Evolutionary conservation across 805 yeast genomes (phyloP).

Genomic region (Starmerella cellae): DNA sequence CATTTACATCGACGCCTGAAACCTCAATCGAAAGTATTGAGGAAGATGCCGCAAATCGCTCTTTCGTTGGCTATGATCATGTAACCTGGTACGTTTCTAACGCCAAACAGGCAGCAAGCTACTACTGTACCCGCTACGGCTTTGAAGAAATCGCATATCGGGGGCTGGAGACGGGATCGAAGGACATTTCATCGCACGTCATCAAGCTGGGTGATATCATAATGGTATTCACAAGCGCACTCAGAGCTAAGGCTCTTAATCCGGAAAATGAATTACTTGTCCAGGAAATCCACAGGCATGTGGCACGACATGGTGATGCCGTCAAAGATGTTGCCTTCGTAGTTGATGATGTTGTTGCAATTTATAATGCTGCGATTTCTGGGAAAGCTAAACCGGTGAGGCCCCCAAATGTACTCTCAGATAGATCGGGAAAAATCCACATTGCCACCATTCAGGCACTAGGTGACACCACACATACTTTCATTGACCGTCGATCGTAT

Average conservation of each 20-base stretch:
- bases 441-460: constrained; percentile 40
- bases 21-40: constrained; percentile 1
- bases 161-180: constrained; percentile 59
- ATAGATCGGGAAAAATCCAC: constrained; percentile 39
- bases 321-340: constrained; percentile 62
- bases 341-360: constrained; percentile 39
- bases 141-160: constrained; percentile 48
- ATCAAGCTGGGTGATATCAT: constrained; percentile 42
- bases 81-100: constrained; percentile 63
- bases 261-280: constrained; percentile 22
- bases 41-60: background rate
- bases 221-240: constrained; percentile 36
- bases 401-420: constrained; percentile 24
- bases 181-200: constrained; percentile 44
- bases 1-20: constrained; percentile 3
- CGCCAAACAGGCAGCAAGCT: constrained; percentile 48
- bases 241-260: constrained; percentile 24
- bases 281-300: constrained; percentile 35
- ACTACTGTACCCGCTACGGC: constrained; percentile 45
- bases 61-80: constrained; percentile 37
- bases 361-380: constrained; percentile 35
- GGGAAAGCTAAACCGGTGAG: constrained; percentile 37
- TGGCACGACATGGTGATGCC: constrained; percentile 57
- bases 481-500: constrained; percentile 36
- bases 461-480: constrained; percentile 60